A percentile compares a stretch with the other conserved stretches of the same genome.
Conservation (phyloP, 2,329 filamentous ascomycete genomes). For the Cladosporium sp. region DNA sequence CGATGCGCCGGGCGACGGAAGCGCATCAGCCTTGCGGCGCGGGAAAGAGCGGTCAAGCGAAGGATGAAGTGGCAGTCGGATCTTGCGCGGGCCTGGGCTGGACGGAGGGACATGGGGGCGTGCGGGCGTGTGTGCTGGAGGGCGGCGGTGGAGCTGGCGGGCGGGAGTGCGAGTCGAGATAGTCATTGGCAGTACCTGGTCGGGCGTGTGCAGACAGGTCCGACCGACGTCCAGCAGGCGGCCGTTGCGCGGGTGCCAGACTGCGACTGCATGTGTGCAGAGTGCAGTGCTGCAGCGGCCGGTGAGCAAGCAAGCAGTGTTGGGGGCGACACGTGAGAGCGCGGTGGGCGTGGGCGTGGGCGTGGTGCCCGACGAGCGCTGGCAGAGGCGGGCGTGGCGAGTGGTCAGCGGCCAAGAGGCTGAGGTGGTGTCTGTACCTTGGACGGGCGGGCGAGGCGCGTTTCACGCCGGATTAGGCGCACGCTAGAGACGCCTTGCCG, state of each 20-base stretch:
- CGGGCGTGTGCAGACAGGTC: not conserved
- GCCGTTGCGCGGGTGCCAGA: not conserved
- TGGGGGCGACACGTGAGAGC: not conserved
- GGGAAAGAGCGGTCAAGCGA: constrained; percentile 4
- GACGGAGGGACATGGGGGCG: not conserved
- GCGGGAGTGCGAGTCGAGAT: not conserved
- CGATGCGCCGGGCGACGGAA: not conserved
- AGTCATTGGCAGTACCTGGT: not conserved
- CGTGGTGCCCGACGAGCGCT: not conserved
- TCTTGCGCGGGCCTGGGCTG: no score
- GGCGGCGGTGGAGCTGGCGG: not conserved
- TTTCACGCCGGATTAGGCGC: not conserved
- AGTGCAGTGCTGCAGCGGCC: not conserved
- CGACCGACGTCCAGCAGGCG: not conserved
- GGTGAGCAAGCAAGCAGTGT: not conserved
- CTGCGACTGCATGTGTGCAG: not conserved
- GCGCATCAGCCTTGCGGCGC: constrained; percentile 5
- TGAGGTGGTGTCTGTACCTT: no score
- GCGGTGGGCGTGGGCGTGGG: not conserved
- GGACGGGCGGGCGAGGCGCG: not conserved
- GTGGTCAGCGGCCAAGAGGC: no score
- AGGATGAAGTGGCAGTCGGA: constrained; percentile 2
- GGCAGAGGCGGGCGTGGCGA: not conserved
- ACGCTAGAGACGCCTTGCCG: not conserved
- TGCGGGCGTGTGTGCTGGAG: not conserved